Evolutionary conservation across 2,329 filamentous ascomycete species (phyloP).

Genomic region (Neospermospora avenae): DNA sequence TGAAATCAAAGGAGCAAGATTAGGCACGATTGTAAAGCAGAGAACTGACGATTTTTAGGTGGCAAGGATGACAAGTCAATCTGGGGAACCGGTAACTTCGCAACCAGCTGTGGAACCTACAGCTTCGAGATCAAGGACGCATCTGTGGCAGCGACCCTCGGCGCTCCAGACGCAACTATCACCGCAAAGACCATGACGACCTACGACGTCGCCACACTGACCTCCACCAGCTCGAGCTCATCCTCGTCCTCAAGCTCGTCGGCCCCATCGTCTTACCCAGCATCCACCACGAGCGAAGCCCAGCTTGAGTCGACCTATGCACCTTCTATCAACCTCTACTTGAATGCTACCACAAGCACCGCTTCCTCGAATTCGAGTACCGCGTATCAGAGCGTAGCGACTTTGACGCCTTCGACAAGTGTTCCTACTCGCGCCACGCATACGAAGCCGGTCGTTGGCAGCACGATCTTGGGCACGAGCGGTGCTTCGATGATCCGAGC

Average conservation of each 20-base stretch:
- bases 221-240: not conserved
- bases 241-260: not conserved
- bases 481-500: not conserved
- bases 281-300: not conserved
- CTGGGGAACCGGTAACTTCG: constrained; percentile 6
- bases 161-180: constrained; percentile 2
- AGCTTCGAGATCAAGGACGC: constrained; percentile 6
- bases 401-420: not conserved
- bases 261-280: not conserved
- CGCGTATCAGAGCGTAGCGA: not conserved
- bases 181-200: constrained; percentile 6
- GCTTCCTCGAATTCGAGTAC: not conserved
- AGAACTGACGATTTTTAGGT: not conserved
- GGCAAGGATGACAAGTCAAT: constrained; percentile 4
- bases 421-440: not conserved
- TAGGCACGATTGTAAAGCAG: not conserved
- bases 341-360: constrained; percentile 2
- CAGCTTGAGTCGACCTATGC: not conserved
- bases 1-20: not conserved
- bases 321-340: not conserved
- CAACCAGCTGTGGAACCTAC: constrained; percentile 7
- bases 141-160: not conserved
- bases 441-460: not conserved
- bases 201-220: constrained; percentile 3
- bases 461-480: not conserved